phyloP scores from a whole-genome alignment of 345 rosid genomes.

The Gossypium turneri region DNA sequence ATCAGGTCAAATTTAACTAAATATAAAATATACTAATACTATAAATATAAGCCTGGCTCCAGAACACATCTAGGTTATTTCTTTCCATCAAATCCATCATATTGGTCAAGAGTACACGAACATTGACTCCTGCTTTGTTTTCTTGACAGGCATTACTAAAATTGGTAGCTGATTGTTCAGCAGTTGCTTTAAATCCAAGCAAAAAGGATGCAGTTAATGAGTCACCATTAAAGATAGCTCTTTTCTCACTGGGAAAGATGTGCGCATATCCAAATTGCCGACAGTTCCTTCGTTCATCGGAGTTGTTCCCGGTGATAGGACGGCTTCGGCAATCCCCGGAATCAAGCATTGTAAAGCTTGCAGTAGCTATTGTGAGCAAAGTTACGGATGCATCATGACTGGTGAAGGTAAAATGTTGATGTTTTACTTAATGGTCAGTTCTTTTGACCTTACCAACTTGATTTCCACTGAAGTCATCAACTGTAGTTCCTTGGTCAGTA shows the following conservation, averaged over 20 bases:
- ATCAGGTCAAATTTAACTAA: no score
- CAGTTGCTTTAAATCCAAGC: slow-evolving; percentile 61
- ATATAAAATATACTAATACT: no score
- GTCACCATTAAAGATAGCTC: slow-evolving; percentile 86
- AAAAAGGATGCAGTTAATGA: slow-evolving; percentile 66
- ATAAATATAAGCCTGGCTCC: no score
- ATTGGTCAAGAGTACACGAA: background rate
- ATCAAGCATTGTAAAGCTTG: slow-evolving; percentile 74
- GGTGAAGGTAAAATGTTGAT: slow-evolving; percentile 3
- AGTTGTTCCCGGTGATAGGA: slow-evolving; percentile 65
- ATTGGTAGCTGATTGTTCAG: slow-evolving; percentile 72
- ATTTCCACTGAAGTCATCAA: background rate
- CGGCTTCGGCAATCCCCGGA: slow-evolving; percentile 88
- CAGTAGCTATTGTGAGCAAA: slow-evolving; percentile 63
- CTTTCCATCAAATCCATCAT: background rate
- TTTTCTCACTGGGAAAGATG: slow-evolving; percentile 94
- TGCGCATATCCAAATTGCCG: slow-evolving; percentile 74
- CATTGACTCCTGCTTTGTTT: background rate
- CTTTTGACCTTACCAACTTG: slow-evolving; percentile 3
- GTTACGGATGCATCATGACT: slow-evolving; percentile 42
- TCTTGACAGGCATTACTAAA: slow-evolving; percentile 64
- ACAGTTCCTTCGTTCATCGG: slow-evolving; percentile 64
- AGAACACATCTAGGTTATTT: background rate
- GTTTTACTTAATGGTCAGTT: background rate
- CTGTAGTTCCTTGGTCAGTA: background rate